phyloP scores from a whole-genome alignment of 2,329 filamentous ascomycete species.

The Bipolaris victoriae region DNA sequence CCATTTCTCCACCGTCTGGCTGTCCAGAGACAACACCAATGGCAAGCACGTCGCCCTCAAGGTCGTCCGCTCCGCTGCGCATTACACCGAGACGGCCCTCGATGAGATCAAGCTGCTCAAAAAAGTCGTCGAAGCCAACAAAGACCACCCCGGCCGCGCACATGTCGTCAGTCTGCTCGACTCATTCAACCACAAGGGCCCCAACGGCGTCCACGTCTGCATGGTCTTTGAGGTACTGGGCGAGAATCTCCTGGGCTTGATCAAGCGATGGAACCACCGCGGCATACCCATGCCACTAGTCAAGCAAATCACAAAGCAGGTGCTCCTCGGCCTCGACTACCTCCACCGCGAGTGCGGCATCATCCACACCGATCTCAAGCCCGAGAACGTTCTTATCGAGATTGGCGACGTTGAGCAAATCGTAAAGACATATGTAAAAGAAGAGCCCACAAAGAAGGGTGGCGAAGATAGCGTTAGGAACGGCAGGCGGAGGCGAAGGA shows the following conservation, averaged over 20 bases:
- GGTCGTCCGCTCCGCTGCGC: slow-evolving; percentile 94
- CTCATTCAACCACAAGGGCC: slow-evolving; percentile 96
- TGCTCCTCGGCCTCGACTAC: slow-evolving; percentile 92
- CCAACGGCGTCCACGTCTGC: slow-evolving; percentile 94
- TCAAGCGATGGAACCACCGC: slow-evolving; percentile 98
- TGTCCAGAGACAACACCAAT: slow-evolving; percentile 80
- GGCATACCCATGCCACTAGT: slow-evolving; percentile 96
- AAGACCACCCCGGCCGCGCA: slow-evolving; percentile 88
- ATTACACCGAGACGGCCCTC: slow-evolving; percentile 98
- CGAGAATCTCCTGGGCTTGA: slow-evolving; percentile 90
- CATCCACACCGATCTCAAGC: slow-evolving; percentile 97
- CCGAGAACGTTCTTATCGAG: slow-evolving; percentile 97
- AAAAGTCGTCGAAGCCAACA: slow-evolving; percentile 94
- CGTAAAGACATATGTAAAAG: slow-evolving; percentile 93
- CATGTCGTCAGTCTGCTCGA: slow-evolving; percentile 96
- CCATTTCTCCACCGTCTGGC: slow-evolving; percentile 97
- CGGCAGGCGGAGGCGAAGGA: slow-evolving; percentile 85
- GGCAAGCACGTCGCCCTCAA: slow-evolving; percentile 97
- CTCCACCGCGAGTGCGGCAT: slow-evolving; percentile 97
- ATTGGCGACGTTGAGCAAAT: slow-evolving; percentile 99
- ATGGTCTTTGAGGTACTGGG: slow-evolving; percentile 99
- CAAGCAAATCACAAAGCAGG: slow-evolving; percentile 99
- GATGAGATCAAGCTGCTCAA: slow-evolving; percentile 99
- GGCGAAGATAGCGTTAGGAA: slow-evolving; percentile 92
- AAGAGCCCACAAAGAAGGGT: slow-evolving; percentile 67